Conservation (phyloP, 2,329 filamentous ascomycete genomes). For the Endothia cerciana region DNA sequence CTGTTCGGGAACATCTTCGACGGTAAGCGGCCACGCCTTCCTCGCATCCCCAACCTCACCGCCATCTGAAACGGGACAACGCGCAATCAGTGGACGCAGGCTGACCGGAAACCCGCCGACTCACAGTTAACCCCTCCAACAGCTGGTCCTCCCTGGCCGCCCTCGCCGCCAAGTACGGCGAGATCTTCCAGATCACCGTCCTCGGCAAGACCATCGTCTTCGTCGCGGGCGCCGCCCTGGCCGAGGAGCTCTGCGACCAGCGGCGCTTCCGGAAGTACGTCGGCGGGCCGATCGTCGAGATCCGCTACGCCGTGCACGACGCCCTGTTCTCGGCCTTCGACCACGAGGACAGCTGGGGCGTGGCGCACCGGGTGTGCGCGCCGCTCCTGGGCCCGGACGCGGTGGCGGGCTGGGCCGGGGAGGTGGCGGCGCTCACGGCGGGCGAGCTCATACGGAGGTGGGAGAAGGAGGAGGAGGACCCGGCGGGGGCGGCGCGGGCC, state of each 20-base stretch:
- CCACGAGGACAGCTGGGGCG: slow-evolving; percentile 52
- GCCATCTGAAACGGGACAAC: too few species aligned
- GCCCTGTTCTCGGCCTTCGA: slow-evolving; percentile 57
- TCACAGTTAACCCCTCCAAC: slow-evolving; percentile 51
- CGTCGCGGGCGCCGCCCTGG: slow-evolving; percentile 45
- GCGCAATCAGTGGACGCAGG: background rate
- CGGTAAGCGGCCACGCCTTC: background rate
- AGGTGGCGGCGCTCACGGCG: slow-evolving; percentile 54
- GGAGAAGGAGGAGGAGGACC: slow-evolving; percentile 36
- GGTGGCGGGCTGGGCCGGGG: slow-evolving; percentile 44
- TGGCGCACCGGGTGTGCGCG: slow-evolving; percentile 57
- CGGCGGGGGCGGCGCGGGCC: background rate
- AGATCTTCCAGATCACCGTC: slow-evolving; percentile 50
- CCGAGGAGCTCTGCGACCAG: slow-evolving; percentile 54
- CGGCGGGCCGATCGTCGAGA: slow-evolving; percentile 56
- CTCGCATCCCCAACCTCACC: too few species aligned
- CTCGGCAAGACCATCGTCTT: slow-evolving; percentile 47
- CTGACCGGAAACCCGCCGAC: too few species aligned
- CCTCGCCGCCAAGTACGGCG: slow-evolving; percentile 53
- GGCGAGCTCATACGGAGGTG: slow-evolving; percentile 56
- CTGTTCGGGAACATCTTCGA: slow-evolving; percentile 57
- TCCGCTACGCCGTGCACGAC: slow-evolving; percentile 53
- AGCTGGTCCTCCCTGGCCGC: slow-evolving; percentile 54
- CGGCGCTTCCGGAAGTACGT: slow-evolving; percentile 59
- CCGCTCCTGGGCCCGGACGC: slow-evolving; percentile 44